phyloP scores from a whole-genome alignment of 1,284 basidiomycete species.

The Lentinula novae-zelandiae region DNA sequence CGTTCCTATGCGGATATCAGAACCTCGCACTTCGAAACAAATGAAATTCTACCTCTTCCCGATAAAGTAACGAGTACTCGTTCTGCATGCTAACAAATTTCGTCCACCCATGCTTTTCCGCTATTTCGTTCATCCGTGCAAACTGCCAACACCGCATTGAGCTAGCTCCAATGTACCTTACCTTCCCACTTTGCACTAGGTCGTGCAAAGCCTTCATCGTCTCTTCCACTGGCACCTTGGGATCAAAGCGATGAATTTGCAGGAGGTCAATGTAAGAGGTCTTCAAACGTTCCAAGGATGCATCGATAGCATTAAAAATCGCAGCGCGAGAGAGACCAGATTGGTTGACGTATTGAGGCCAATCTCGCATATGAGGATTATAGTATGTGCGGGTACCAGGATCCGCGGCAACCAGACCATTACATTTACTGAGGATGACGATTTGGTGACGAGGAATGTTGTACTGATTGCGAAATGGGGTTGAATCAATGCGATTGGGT shows the following conservation, averaged over 20 bases:
- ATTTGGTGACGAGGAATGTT: constrained; percentile 53
- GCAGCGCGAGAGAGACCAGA: constrained; percentile 37
- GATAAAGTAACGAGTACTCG: constrained; percentile 33
- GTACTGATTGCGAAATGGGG: constrained; percentile 27
- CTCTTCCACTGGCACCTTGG: constrained; percentile 31
- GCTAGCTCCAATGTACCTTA: constrained; percentile 43
- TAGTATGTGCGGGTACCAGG: background rate
- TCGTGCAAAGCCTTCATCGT: constrained; percentile 46
- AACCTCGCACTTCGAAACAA: too few relatives aligned
- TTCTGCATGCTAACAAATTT: constrained; percentile 35
- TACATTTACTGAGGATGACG: constrained; percentile 41
- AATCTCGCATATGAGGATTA: constrained; percentile 15
- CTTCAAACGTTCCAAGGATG: constrained; percentile 36
- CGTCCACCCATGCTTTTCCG: constrained; percentile 29
- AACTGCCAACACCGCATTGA: constrained; percentile 43
- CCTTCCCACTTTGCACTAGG: constrained; percentile 37
- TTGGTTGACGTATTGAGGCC: constrained; percentile 40
- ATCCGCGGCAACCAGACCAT: constrained; percentile 17
- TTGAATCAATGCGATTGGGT: too few relatives aligned
- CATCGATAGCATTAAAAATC: constrained; percentile 44
- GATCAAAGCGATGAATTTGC: constrained; percentile 41
- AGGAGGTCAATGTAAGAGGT: constrained; percentile 45
- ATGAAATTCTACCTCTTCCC: constrained; percentile 30
- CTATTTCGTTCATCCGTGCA: constrained; percentile 34
- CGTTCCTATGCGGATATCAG: constrained; percentile 11